Conservation (phyloP, 805 yeast genomes). For the Metschnikowia lachancei region DNA sequence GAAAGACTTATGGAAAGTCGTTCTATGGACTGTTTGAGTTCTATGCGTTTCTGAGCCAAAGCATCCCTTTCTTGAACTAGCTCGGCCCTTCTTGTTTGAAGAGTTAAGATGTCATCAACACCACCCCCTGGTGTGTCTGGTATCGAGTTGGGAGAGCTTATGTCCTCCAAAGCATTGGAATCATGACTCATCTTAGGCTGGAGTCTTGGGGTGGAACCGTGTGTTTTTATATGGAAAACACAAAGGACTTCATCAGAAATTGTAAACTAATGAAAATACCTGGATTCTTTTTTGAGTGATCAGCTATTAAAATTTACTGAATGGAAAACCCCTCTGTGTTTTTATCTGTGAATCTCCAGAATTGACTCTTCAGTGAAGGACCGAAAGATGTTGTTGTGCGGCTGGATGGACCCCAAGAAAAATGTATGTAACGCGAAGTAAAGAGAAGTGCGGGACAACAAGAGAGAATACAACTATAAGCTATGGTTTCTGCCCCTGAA, state of each 20-base stretch:
- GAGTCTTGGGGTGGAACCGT: background rate
- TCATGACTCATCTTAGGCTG: conserved; percentile 6
- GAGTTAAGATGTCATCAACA: conserved; percentile 13
- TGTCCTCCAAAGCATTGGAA: conserved; percentile 3
- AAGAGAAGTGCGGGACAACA: conserved; percentile 2
- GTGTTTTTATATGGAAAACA: background rate
- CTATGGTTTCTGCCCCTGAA: conserved; percentile 63
- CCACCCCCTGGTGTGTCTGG: conserved; percentile 9
- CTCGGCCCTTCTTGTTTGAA: conserved; percentile 16
- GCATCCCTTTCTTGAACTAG: conserved; percentile 13
- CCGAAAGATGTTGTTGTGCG: conserved; percentile 1
- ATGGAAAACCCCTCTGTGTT: too few species aligned
- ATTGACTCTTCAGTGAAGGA: background rate
- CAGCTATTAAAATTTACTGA: too few species aligned
- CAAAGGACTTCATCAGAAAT: background rate
- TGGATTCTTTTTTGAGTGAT: too few species aligned
- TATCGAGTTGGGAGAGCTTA: conserved; percentile 3
- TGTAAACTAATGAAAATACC: background rate
- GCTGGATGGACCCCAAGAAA: conserved; percentile 1
- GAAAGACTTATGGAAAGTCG: conserved; percentile 8
- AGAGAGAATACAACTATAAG: background rate
- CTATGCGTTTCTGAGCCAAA: conserved; percentile 8
- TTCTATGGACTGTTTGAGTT: conserved; percentile 13
- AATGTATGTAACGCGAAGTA: conserved; percentile 1
- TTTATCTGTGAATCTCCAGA: background rate